Evolutionary conservation across 768 basidiomycete species (phyloP), one percentile per base, ranked within the genome.

Genomic region (Gloeopeniophorella convolvens): DNA sequence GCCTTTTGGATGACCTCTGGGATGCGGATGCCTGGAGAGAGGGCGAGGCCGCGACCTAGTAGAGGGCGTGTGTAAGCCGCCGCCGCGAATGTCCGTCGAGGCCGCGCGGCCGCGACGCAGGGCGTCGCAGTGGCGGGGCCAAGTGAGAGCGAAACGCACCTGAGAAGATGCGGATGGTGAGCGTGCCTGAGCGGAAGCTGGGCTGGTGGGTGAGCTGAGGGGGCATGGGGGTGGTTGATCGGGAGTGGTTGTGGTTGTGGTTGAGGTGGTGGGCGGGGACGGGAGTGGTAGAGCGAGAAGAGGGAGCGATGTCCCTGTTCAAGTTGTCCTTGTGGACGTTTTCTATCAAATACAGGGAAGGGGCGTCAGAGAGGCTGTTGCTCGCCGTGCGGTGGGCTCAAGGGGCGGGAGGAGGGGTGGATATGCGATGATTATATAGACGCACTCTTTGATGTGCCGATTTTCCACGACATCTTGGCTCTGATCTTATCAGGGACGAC

Each of bases 111-210:
- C 26, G 35, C 21, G 31, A 55, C n/a, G 16, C 28, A 18, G 21
- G 27, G 24, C 21, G 39, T 42, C n/a, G n/a, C n/a, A n/a, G 21
- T 12, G 31, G 21, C 18, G 27, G 20, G 49, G 23, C 27, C 30
- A 48, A 36, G 24, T 12, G 23, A 26, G 2, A 18, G 35, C 16
- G 60, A 13, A 20, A 61, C 79, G 56, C 55, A 88, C 88, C 89
- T 60, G 87, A 93, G 71, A 94, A 94, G 64, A 99, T 92, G 54
- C 91, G 82, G 66, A 99, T 93, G 56, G 90, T 94, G 60, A 98
- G 82, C 77, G 94, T 83, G 42, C 95, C 95, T 37, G 80, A 85
- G 67, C 89, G 78, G 59, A 88, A 85, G 65, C 85, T 68, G 36
- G 61, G 56, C 54, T 66, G 65, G 23, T 59, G 51, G 27, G 45